Percentiles rank a stretch among this genome's conserved stretches.
phyloP scores from a whole-genome alignment of 2,329 filamentous ascomycete genomes.

The Dendrostoma leiphaemia region DNA sequence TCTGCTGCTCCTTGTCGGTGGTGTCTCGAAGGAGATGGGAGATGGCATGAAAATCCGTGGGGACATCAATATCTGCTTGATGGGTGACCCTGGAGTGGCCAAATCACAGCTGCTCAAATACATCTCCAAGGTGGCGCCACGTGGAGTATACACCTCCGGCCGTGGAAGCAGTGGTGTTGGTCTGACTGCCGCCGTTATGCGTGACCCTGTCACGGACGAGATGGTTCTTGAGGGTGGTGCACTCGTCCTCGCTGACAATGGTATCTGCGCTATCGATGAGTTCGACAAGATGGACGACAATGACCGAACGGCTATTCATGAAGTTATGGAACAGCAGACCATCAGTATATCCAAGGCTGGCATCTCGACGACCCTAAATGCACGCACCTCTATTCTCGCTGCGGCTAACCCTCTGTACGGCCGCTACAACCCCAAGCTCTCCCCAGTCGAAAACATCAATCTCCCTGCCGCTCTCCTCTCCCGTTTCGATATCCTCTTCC shows the following conservation, averaged over 20 bases:
- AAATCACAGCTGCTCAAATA: conserved; percentile 99
- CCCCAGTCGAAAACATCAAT: conserved; percentile 98
- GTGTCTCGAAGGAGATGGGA: conserved; percentile 93
- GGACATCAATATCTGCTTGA: conserved; percentile 97
- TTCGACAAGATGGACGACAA: conserved; percentile 90
- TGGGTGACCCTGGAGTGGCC: conserved; percentile 99
- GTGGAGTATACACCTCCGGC: conserved; percentile 81
- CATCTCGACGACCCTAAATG: conserved; percentile 79
- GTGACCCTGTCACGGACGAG: conserved; percentile 78
- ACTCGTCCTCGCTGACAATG: conserved; percentile 76
- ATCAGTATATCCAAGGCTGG: conserved; percentile 79
- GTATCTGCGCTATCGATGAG: conserved; percentile 83
- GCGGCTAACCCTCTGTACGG: conserved; percentile 97
- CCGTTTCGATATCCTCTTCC: conserved; percentile 94
- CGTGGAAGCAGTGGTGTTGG: conserved; percentile 79
- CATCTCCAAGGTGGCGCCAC: conserved; percentile 95
- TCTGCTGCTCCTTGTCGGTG: conserved; percentile 90
- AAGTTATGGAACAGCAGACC: conserved; percentile 87
- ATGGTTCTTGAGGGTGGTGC: conserved; percentile 82
- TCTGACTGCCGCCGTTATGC: conserved; percentile 80
- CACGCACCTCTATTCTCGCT: conserved; percentile 90
- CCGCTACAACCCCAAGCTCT: conserved; percentile 95
- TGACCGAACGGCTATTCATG: conserved; percentile 79
- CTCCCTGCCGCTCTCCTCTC: conserved; percentile 94
- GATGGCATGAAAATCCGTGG: conserved; percentile 99